A percentile compares a stretch with the other conserved stretches of the same genome.
phyloP scores from a whole-genome alignment of 495 filamentous ascomycete species.

The Margaritispora aquatica region DNA sequence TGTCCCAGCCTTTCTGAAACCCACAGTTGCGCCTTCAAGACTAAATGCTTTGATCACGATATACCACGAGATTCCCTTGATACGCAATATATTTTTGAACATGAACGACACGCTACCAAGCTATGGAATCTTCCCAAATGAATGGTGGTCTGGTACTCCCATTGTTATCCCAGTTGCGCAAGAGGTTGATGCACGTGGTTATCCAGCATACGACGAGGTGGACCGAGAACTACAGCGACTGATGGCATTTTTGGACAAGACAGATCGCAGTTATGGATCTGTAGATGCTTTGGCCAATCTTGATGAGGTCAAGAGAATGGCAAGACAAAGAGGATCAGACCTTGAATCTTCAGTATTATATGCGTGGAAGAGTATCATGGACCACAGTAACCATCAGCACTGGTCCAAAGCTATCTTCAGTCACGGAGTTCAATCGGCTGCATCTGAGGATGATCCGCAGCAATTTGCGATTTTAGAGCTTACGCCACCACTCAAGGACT shows the following conservation, averaged over 20 bases:
- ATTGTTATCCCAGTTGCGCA: constrained; percentile 49
- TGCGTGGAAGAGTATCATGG: constrained; percentile 19
- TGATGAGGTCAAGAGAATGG: constrained; percentile 26
- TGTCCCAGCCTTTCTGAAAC: constrained; percentile 67
- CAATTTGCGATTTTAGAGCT: constrained; percentile 36
- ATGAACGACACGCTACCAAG: constrained; percentile 37
- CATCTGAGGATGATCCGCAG: constrained; percentile 23
- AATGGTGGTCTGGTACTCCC: constrained; percentile 80
- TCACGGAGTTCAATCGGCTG: constrained; percentile 13
- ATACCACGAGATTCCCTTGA: constrained; percentile 76
- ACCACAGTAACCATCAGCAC: constrained; percentile 5
- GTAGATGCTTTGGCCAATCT: constrained; percentile 51
- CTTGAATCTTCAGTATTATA: constrained; percentile 22
- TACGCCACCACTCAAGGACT: constrained; percentile 27
- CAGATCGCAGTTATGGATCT: constrained; percentile 77
- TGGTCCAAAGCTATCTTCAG: constrained; percentile 10
- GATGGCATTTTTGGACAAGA: constrained; percentile 79
- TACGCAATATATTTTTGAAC: constrained; percentile 65
- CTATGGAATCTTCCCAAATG: constrained; percentile 50
- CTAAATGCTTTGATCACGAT: constrained; percentile 70
- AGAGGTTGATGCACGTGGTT: constrained; percentile 22
- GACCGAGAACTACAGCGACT: constrained; percentile 63
- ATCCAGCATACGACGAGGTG: constrained; percentile 29
- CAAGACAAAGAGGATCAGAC: constrained; percentile 9
- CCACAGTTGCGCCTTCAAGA: constrained; percentile 50